Base-by-base conservation (phyloP, 2,329 filamentous ascomycete species). In the Aspergillus bombycis region DNA sequence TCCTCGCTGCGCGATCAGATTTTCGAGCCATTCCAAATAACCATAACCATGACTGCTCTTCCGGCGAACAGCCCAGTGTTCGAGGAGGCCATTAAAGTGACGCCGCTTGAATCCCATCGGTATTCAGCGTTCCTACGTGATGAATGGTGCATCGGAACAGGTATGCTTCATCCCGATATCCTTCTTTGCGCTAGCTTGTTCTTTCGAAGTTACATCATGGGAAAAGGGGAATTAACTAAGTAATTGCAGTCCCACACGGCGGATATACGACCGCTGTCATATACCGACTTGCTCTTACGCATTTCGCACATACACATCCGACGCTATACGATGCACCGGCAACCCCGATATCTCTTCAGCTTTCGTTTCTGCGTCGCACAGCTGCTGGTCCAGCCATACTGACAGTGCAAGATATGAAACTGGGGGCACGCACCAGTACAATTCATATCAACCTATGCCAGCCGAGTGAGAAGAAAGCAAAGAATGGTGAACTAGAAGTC, bases 191-290 rank as follows among this genome's bases (percentile, higher is more conserved):
- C 14, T 16, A 6, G 7, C 16, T 14, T 16, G 4, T 30, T 32
- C 14, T 16, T 48, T 30, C 19, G 16, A 14, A 19, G 7, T 50
- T 28, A 26, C 26, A 3, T 14, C 48, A 23, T 12, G 21, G 43
- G n/a, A 9, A 28, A 48, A 28, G 9, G 21, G 23, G n/a, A 34
- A 38, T 8, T n/a, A 26, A 38, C 52, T 55, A 23, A 55, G 9
- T 38, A 5, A 36, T 26, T 38, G 23, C 71, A 89, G 90, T 92
- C 14, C 89, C 89, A 7, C 88, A 92, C 74, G 90, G 90, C 58
- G 90, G 90, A 62, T 90, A 89, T 70, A 86, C 91, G 19, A 88
- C 89, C 11, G 83, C 87, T 0, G 81, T 85, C 56, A 83, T 92
- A 65, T 82, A 90, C 65, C 82, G 83, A 60, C 85, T 88, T 21